These are phyloP conservation scores for Aurantiochytrium sp. DNA, from an alignment of 108 stramenopile genomes.

Conservation along the genomic window DNA sequence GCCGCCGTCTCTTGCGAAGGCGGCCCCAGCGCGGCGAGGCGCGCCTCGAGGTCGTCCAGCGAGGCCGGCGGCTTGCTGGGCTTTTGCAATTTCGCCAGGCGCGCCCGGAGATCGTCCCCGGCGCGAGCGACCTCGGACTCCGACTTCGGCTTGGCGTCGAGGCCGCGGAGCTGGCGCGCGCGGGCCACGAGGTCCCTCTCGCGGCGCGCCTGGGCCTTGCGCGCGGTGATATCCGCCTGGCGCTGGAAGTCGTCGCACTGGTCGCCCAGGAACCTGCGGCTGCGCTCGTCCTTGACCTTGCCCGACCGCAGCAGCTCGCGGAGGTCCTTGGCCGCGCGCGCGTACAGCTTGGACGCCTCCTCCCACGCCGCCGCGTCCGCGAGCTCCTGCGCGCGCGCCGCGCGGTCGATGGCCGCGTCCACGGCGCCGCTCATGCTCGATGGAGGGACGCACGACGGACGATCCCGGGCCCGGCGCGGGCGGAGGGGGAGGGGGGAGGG, in stretches of 20 bases:
- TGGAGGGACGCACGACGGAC: too few species aligned
- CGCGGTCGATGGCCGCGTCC: neutral
- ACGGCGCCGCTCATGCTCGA: neutral
- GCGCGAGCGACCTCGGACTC: neutral
- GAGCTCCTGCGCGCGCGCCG: neutral
- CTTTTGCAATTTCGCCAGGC: neutral
- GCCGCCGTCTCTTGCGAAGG: neutral
- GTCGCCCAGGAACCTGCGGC: neutral
- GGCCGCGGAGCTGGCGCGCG: neutral
- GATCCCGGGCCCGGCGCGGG: too few species aligned
- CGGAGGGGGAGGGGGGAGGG: too few species aligned
- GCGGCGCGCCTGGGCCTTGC: neutral
- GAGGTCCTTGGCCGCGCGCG: neutral
- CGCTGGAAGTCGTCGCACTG: slow-evolving; percentile 9
- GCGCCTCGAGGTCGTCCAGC: neutral
- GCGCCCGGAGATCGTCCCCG: neutral
- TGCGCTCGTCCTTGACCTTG: neutral
- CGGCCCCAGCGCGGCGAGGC: neutral
- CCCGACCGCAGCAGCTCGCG: neutral
- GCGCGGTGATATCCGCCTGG: neutral
- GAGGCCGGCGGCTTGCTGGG: neutral
- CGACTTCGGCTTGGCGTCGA: neutral
- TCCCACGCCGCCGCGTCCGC: neutral
- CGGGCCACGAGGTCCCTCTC: neutral
- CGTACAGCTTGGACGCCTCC: neutral